Percentiles rank a stretch among this genome's conserved stretches.
Conservation (phyloP, 2,329 filamentous ascomycete species). For the Colletotrichum agaves region DNA sequence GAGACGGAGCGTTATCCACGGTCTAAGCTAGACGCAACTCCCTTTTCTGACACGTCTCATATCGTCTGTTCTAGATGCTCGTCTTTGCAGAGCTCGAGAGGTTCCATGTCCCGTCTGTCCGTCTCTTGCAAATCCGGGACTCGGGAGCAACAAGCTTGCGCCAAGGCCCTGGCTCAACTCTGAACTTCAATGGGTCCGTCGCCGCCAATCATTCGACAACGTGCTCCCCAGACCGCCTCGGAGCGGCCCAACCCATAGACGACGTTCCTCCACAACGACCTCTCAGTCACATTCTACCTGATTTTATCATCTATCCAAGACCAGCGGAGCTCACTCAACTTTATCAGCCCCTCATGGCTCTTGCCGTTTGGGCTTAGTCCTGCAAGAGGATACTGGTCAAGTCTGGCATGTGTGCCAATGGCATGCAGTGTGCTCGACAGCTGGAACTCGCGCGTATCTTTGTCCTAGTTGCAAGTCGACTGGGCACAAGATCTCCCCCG, state of each 20-base stretch:
- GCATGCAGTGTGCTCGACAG: conserved; percentile 6
- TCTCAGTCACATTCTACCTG: background rate
- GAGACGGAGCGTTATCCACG: conserved; percentile 35
- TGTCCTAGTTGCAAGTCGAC: background rate
- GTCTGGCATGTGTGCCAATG: background rate
- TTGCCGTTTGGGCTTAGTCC: background rate
- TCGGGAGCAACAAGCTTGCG: conserved; percentile 22
- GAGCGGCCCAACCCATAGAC: conserved; percentile 23
- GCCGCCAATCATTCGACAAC: conserved; percentile 39
- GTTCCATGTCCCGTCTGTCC: conserved; percentile 18
- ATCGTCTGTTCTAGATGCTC: conserved; percentile 18
- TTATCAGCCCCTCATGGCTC: background rate
- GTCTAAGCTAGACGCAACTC: conserved; percentile 17
- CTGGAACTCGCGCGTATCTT: conserved; percentile 15
- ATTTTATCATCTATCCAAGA: conserved; percentile 1
- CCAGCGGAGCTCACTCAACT: background rate
- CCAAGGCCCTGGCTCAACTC: conserved; percentile 24
- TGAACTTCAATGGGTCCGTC: conserved; percentile 17
- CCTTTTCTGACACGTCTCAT: conserved; percentile 36
- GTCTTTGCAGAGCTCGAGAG: conserved; percentile 15
- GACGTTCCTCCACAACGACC: background rate
- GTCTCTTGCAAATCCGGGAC: conserved; percentile 2
- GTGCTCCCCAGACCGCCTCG: conserved; percentile 37
- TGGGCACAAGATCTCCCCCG: background rate
- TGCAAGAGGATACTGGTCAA: background rate